Percentiles rank a stretch among this genome's conserved stretches.
Conservation (phyloP, 2,329 filamentous ascomycete genomes). For the Exophiala viscosa region DNA sequence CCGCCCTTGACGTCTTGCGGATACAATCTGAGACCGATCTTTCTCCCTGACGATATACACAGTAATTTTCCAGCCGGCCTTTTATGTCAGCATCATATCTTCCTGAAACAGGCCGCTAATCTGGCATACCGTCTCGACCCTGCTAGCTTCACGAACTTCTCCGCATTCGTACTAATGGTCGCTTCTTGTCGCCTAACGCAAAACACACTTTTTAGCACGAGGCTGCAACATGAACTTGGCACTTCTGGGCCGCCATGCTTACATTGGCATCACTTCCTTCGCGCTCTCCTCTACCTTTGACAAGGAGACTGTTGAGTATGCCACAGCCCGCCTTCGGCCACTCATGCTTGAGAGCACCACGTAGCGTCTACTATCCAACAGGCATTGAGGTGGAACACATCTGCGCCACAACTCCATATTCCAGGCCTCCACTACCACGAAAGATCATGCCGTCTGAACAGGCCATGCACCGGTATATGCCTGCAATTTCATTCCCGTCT, state of each 20-base stretch:
- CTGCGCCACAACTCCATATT: neutral
- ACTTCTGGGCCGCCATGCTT: no score
- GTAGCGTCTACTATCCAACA: neutral
- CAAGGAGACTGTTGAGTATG: neutral
- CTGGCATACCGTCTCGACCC: neutral
- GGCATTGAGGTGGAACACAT: conserved; percentile 10
- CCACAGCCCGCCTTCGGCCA: neutral
- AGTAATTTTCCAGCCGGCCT: neutral
- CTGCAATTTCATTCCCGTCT: conserved; percentile 17
- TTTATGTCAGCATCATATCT: neutral
- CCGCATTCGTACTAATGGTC: no score
- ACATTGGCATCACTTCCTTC: no score
- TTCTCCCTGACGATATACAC: neutral
- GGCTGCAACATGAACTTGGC: no score
- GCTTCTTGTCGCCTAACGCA: no score
- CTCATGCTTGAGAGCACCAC: neutral
- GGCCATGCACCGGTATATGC: conserved; percentile 4
- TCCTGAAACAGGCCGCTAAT: conserved; percentile 14
- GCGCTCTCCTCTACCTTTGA: no score
- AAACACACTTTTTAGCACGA: no score
- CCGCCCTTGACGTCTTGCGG: neutral
- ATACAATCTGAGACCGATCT: neutral
- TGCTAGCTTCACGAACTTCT: no score
- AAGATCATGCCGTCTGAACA: neutral
- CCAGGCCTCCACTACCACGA: conserved; percentile 1